A percentile compares a stretch with the other conserved stretches of the same genome.
Evolutionary conservation across 1,139 yeast genomes (phyloP).

Genomic region (Protomyces gravidus): DNA sequence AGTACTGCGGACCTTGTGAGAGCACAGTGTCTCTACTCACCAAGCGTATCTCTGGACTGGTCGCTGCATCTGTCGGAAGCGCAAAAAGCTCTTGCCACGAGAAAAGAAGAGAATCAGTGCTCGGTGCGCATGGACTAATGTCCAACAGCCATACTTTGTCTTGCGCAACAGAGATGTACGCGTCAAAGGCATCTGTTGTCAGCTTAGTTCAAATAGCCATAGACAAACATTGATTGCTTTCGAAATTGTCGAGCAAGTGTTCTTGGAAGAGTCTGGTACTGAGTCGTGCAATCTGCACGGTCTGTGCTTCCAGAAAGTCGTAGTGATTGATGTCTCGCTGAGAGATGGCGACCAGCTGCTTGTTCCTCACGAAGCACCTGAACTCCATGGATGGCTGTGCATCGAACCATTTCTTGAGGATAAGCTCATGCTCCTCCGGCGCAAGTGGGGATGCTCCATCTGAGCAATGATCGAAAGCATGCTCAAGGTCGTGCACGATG

Average conservation of each 20-base stretch:
- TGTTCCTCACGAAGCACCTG: constrained; percentile 67
- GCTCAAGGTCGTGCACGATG: constrained; percentile 73
- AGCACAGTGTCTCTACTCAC: constrained; percentile 55
- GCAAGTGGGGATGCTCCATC: constrained; percentile 33
- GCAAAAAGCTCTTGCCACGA: constrained; percentile 73
- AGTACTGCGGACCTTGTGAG: constrained; percentile 70
- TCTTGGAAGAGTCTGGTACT: constrained; percentile 56
- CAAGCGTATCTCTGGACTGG: constrained; percentile 55
- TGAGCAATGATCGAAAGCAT: constrained; percentile 53
- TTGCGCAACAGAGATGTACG: constrained; percentile 74
- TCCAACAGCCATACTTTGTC: constrained; percentile 65
- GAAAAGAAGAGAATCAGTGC: constrained; percentile 69
- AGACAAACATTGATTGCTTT: constrained; percentile 46
- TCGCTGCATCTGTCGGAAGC: constrained; percentile 36
- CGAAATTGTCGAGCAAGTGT: constrained; percentile 50
- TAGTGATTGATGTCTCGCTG: constrained; percentile 86
- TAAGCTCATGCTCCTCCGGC: constrained; percentile 53
- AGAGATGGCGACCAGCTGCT: constrained; percentile 62
- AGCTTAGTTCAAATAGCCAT: neutral
- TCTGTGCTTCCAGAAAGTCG: constrained; percentile 55
- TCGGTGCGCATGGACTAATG: constrained; percentile 75
- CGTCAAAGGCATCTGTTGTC: constrained; percentile 59
- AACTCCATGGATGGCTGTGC: constrained; percentile 88
- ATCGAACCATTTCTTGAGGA: constrained; percentile 73
- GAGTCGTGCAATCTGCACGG: constrained; percentile 47